Conservation (phyloP, 352 stramenopile species). For the Peronosclerospora sorghi region DNA sequence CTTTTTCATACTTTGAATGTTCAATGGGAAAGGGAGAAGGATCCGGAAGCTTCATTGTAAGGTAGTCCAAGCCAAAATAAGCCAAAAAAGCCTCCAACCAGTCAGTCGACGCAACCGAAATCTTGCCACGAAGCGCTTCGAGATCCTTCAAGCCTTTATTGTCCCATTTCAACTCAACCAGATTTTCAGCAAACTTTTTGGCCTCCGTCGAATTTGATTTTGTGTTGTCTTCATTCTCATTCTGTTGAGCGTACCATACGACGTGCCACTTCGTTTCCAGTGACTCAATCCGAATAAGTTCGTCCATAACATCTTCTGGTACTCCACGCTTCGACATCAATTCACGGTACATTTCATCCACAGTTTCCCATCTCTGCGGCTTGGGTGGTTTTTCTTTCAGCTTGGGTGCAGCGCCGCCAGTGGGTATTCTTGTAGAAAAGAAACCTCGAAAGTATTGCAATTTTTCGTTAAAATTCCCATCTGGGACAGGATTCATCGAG, state of each 20-base stretch:
- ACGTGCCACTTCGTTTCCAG: conserved; percentile 83
- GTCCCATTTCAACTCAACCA: conserved; percentile 78
- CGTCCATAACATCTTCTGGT: conserved; percentile 76
- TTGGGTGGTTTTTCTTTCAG: conserved; percentile 56
- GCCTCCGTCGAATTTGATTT: conserved; percentile 48
- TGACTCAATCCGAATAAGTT: conserved; percentile 72
- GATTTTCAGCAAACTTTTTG: conserved; percentile 53
- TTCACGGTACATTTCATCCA: conserved; percentile 83
- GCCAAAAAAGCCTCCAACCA: conserved; percentile 70
- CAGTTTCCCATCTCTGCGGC: conserved; percentile 45
- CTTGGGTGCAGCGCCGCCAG: conserved; percentile 49
- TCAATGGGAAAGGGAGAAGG: conserved; percentile 74
- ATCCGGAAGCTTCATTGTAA: conserved; percentile 80
- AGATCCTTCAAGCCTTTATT: conserved; percentile 69
- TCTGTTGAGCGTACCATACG: conserved; percentile 74
- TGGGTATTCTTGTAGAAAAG: conserved; percentile 73
- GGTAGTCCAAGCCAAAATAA: conserved; percentile 70
- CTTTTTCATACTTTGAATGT: conserved; percentile 68
- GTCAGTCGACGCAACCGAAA: conserved; percentile 53
- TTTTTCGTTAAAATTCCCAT: conserved; percentile 80
- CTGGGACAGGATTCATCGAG: conserved; percentile 50
- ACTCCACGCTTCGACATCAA: conserved; percentile 69
- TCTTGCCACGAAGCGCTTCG: conserved; percentile 57
- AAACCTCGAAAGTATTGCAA: conserved; percentile 80
- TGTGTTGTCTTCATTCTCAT: conserved; percentile 62